phyloP scores from a whole-genome alignment of 2,329 filamentous ascomycete genomes.

The Didymella lethalis region DNA sequence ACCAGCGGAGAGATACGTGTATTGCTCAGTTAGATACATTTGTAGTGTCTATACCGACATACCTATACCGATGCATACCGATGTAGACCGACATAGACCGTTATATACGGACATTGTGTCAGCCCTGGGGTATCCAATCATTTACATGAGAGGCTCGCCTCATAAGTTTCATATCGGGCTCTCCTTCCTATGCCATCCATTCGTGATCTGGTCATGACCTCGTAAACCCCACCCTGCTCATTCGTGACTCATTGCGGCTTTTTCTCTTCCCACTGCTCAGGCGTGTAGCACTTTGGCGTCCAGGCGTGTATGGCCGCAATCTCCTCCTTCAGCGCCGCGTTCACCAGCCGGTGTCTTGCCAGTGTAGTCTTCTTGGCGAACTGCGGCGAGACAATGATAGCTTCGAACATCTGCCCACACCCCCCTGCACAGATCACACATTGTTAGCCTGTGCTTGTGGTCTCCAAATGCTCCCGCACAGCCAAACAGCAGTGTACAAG shows the following conservation, averaged over 20 bases:
- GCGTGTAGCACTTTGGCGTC: conserved; percentile 93
- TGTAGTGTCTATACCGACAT: not conserved
- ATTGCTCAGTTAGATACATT: conserved; percentile 61
- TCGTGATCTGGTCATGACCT: not conserved
- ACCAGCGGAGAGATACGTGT: conserved; percentile 71
- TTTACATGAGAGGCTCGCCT: not conserved
- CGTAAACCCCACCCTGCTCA: not conserved
- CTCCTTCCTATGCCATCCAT: not conserved
- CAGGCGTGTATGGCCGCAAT: conserved; percentile 93
- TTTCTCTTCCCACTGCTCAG: conserved; percentile 84
- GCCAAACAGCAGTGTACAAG: not conserved
- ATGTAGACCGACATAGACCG: too few relatives aligned
- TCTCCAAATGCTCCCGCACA: too few relatives aligned
- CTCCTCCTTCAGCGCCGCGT: conserved; percentile 81
- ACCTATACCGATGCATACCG: too few relatives aligned
- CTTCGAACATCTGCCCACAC: conserved; percentile 75
- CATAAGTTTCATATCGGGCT: not conserved
- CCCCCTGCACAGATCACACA: conserved; percentile 59
- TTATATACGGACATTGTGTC: not conserved
- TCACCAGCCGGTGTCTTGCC: conserved; percentile 86
- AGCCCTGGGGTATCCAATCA: not conserved
- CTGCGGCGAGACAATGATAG: conserved; percentile 67
- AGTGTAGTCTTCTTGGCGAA: conserved; percentile 70
- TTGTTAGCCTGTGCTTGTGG: conserved; percentile 25
- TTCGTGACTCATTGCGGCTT: conserved; percentile 48